phyloP scores from a whole-genome alignment of 2,329 filamentous ascomycete species.

The Calonectria pauciramosa region DNA sequence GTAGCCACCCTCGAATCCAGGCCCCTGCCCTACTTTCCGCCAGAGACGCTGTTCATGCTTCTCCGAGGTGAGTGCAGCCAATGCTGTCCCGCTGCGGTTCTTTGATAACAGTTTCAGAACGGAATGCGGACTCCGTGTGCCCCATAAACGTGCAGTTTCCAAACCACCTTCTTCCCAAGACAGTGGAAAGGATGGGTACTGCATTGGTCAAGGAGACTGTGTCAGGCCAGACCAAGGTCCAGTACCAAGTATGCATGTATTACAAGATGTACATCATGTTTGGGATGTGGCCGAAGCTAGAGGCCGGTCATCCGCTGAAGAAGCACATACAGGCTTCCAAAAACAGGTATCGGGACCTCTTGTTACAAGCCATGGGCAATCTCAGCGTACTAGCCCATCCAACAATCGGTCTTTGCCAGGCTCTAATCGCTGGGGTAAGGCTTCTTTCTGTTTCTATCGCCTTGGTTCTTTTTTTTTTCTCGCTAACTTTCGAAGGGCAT shows the following conservation, averaged over 20 bases:
- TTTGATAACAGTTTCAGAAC: not conserved
- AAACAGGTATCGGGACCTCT: constrained; percentile 4
- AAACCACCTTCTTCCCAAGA: constrained; percentile 9
- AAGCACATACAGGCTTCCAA: constrained; percentile 7
- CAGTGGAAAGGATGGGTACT: constrained; percentile 7
- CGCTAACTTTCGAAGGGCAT: not conserved
- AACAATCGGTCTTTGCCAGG: constrained; percentile 12
- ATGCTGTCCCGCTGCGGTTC: not conserved
- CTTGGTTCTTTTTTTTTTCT: too few relatives aligned
- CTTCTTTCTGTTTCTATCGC: not conserved
- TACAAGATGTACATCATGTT: constrained; percentile 16
- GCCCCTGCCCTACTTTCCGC: not conserved
- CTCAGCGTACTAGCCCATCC: constrained; percentile 15
- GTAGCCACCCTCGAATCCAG: not conserved
- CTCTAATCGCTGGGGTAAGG: constrained; percentile 3
- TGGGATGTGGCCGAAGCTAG: not conserved
- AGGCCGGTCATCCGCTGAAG: not conserved
- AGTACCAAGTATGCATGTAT: constrained; percentile 9
- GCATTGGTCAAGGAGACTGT: constrained; percentile 2
- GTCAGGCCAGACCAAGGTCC: not conserved
- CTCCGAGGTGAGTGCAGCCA: not conserved
- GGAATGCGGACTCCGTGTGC: not conserved
- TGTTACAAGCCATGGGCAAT: not conserved
- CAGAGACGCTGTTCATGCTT: constrained; percentile 10
- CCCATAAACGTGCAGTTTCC: constrained; percentile 9